Percentiles rank a stretch among this genome's conserved stretches.
These are phyloP conservation scores for Drechslera avenae DNA, from an alignment of 2,329 filamentous ascomycete species.

Conservation along the genomic window DNA sequence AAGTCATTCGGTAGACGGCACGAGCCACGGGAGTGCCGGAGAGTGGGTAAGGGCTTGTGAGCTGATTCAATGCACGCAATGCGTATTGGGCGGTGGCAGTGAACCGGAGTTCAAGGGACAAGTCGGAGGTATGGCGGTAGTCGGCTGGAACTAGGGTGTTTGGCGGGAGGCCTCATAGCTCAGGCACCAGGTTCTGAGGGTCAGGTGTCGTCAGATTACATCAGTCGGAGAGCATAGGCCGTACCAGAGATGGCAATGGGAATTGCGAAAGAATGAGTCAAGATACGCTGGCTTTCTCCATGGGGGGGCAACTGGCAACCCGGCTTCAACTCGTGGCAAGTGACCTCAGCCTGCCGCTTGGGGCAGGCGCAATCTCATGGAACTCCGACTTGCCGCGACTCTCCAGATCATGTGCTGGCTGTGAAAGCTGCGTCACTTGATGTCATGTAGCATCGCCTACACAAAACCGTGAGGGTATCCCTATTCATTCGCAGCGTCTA, in stretches of 20 bases:
- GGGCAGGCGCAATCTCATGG: conserved; percentile 17
- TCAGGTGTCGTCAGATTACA: conserved; percentile 40
- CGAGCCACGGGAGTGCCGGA: conserved; percentile 22
- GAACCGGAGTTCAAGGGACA: conserved; percentile 26
- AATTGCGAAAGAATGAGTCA: conserved; percentile 25
- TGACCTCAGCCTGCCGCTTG: conserved; percentile 20
- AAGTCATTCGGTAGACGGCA: conserved; percentile 25
- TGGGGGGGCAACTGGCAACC: conserved; percentile 10
- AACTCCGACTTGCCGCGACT: conserved; percentile 25
- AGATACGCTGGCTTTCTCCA: conserved; percentile 19
- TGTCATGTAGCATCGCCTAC: not conserved
- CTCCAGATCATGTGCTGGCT: not conserved
- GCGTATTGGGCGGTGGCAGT: conserved; percentile 39
- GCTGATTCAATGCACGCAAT: conserved; percentile 19
- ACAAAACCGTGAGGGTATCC: conserved; percentile 1
- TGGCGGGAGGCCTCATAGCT: conserved; percentile 20
- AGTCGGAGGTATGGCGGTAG: conserved; percentile 27
- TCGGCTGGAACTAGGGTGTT: conserved; percentile 24
- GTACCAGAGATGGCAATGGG: conserved; percentile 27
- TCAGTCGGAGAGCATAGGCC: conserved; percentile 20
- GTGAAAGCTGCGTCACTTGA: not conserved
- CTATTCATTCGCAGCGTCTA: conserved; percentile 9
- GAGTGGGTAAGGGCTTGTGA: conserved; percentile 22
- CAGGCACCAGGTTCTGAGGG: conserved; percentile 33
- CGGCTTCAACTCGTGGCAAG: conserved; percentile 32